These are phyloP conservation scores for Boletus smithii DNA, from an alignment of 1,284 basidiomycete genomes.

Conservation along the genomic window DNA sequence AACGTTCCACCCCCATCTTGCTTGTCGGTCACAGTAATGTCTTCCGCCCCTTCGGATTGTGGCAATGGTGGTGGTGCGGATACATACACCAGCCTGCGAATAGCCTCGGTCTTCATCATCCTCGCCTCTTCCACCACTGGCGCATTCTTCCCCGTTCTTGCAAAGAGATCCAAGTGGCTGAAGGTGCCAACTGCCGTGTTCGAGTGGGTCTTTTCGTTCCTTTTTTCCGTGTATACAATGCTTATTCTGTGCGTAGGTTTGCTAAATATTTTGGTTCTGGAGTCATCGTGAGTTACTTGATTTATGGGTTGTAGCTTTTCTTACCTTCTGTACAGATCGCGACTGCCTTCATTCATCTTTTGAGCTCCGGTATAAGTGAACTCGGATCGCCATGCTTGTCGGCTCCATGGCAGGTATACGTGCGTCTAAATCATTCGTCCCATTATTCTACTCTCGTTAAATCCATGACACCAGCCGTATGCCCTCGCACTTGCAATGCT, in stretches of 20 bases:
- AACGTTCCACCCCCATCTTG: not conserved
- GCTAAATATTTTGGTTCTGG: slow-evolving; percentile 96
- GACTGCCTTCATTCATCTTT: slow-evolving; percentile 86
- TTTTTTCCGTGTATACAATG: not conserved
- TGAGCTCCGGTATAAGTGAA: slow-evolving; percentile 72
- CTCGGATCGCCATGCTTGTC: slow-evolving; percentile 73
- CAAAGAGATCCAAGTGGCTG: slow-evolving; percentile 56
- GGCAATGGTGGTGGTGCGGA: slow-evolving; percentile 38
- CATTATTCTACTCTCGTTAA: slow-evolving; percentile 4
- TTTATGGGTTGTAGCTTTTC: slow-evolving; percentile 8
- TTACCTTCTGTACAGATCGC: slow-evolving; percentile 60
- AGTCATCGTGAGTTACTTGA: slow-evolving; percentile 63
- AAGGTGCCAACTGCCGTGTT: slow-evolving; percentile 65
- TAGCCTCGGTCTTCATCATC: slow-evolving; percentile 90
- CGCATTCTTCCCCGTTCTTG: slow-evolving; percentile 81
- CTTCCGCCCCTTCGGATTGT: slow-evolving; percentile 23
- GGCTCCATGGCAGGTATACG: slow-evolving; percentile 70
- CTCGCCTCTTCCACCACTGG: slow-evolving; percentile 65
- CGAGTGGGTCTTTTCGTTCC: slow-evolving; percentile 56
- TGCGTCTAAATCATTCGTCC: slow-evolving; percentile 39
- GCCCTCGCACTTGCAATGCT: slow-evolving; percentile 77
- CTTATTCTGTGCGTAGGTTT: slow-evolving; percentile 50
- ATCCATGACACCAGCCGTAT: slow-evolving; percentile 55
- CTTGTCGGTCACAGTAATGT: slow-evolving; percentile 17
- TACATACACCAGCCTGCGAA: slow-evolving; percentile 50